phyloP scores from a whole-genome alignment of 805 yeast genomes.

The Suhomyces prunicola region DNA sequence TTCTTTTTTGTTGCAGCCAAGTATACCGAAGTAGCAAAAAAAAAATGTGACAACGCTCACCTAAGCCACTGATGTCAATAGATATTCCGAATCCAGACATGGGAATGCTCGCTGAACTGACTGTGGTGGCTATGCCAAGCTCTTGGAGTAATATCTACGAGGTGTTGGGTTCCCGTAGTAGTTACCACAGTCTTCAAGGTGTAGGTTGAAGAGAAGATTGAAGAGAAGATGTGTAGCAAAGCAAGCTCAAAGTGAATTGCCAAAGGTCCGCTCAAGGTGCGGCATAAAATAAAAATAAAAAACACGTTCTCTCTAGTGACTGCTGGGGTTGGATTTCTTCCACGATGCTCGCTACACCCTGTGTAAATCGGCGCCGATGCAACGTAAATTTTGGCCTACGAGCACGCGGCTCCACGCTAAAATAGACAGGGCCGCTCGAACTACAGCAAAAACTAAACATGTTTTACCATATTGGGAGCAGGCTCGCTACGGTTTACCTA shows the following conservation, averaged over 20 bases:
- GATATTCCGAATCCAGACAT: background rate
- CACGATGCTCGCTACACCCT: background rate
- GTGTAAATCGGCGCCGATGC: background rate
- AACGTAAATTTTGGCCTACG: background rate
- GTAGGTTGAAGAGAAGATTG: background rate
- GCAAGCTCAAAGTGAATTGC: background rate
- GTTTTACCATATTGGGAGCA: background rate
- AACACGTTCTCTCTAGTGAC: background rate
- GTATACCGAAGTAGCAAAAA: background rate
- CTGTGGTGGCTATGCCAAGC: background rate
- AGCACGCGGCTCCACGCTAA: background rate
- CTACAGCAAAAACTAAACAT: background rate
- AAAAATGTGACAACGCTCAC: background rate
- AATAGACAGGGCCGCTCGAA: background rate
- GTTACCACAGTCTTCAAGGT: background rate
- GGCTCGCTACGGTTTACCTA: background rate
- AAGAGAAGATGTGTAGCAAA: background rate
- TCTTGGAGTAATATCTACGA: background rate
- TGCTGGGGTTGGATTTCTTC: background rate
- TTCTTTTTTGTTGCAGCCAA: background rate
- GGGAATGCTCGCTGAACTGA: background rate
- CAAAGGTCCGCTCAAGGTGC: background rate
- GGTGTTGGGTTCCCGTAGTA: background rate
- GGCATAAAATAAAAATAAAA: background rate
- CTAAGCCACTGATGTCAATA: background rate